These are phyloP conservation scores for Yamadazyma laniorum DNA, from an alignment of 805 yeast genomes.

Conservation along the genomic window DNA sequence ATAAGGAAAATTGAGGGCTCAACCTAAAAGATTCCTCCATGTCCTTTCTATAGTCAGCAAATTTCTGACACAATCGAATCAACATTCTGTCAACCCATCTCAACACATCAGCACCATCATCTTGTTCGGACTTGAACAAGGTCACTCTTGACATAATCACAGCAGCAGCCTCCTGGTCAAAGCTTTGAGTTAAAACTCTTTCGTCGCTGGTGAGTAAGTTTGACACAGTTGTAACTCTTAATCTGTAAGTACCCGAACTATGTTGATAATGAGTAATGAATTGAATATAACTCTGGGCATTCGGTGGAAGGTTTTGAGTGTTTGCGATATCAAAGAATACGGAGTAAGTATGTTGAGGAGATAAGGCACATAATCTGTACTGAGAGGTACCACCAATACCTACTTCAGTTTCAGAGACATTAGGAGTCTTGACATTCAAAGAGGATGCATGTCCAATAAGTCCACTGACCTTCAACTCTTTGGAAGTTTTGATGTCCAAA, in stretches of 20 bases:
- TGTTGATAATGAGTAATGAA: slow-evolving; percentile 63
- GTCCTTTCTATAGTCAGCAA: slow-evolving; percentile 45
- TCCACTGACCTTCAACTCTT: slow-evolving; percentile 54
- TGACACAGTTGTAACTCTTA: slow-evolving; percentile 60
- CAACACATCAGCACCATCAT: slow-evolving; percentile 89
- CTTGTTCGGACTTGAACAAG: slow-evolving; percentile 72
- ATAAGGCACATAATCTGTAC: slow-evolving; percentile 70
- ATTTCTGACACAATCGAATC: slow-evolving; percentile 34
- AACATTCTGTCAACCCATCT: slow-evolving; percentile 84
- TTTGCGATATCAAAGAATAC: slow-evolving; percentile 53
- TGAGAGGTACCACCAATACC: slow-evolving; percentile 92
- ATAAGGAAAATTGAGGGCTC: slow-evolving; percentile 47
- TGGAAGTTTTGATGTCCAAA: slow-evolving; percentile 52
- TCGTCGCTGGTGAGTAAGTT: slow-evolving; percentile 42
- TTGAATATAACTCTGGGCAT: slow-evolving; percentile 42
- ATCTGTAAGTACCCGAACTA: slow-evolving; percentile 52
- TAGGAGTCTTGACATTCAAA: slow-evolving; percentile 58
- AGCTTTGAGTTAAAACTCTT: slow-evolving; percentile 44
- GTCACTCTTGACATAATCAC: slow-evolving; percentile 69
- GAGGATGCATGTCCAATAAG: slow-evolving; percentile 63
- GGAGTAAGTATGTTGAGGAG: slow-evolving; percentile 59
- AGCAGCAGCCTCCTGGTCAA: slow-evolving; percentile 71
- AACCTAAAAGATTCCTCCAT: slow-evolving; percentile 49
- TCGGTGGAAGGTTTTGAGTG: slow-evolving; percentile 25
- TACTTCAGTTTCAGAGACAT: slow-evolving; percentile 87